Percentiles rank a stretch among this genome's conserved stretches.
Conservation (phyloP, 2,329 filamentous ascomycete species). For the Phaeosphaeriaceae sp. region DNA sequence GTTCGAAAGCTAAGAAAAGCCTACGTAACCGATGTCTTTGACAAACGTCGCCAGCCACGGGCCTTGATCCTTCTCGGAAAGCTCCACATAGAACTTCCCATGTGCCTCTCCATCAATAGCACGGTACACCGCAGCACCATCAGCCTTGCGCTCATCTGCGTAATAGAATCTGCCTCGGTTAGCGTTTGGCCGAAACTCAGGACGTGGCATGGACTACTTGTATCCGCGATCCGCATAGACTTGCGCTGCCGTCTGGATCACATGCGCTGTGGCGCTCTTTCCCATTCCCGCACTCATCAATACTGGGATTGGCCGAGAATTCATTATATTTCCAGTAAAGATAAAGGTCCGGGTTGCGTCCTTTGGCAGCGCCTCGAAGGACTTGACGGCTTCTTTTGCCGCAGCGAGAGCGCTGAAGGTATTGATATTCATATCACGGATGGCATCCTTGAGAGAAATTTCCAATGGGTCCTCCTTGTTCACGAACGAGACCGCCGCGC, state of each 20-base stretch:
- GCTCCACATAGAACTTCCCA: conserved; percentile 49
- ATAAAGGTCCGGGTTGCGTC: conserved; percentile 50
- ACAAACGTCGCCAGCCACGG: conserved; percentile 50
- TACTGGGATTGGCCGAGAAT: conserved; percentile 28
- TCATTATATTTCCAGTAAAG: conserved; percentile 52
- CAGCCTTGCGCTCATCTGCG: conserved; percentile 55
- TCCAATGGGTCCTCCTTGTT: conserved; percentile 1
- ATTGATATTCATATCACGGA: conserved; percentile 47
- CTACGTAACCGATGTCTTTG: too few relatives aligned
- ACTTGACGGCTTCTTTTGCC: conserved; percentile 48
- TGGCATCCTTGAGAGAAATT: conserved; percentile 31
- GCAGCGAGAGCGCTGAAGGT: conserved; percentile 48
- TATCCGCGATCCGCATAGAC: conserved; percentile 47
- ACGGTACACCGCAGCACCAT: conserved; percentile 43
- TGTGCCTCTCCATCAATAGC: conserved; percentile 53
- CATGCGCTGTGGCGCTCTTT: conserved; percentile 50
- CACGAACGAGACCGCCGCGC: too few relatives aligned
- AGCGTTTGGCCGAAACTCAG: neutral
- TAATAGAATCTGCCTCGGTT: conserved; percentile 57
- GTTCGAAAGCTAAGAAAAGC: too few relatives aligned
- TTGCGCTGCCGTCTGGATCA: conserved; percentile 43
- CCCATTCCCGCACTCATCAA: conserved; percentile 47
- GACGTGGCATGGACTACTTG: conserved; percentile 40
- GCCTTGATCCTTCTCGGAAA: conserved; percentile 52
- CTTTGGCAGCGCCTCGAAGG: conserved; percentile 39